A percentile compares a stretch with the other conserved stretches of the same genome.
Evolutionary conservation across 495 filamentous ascomycete species (phyloP).

Genomic region (Umbilicaria muhlenbergii): DNA sequence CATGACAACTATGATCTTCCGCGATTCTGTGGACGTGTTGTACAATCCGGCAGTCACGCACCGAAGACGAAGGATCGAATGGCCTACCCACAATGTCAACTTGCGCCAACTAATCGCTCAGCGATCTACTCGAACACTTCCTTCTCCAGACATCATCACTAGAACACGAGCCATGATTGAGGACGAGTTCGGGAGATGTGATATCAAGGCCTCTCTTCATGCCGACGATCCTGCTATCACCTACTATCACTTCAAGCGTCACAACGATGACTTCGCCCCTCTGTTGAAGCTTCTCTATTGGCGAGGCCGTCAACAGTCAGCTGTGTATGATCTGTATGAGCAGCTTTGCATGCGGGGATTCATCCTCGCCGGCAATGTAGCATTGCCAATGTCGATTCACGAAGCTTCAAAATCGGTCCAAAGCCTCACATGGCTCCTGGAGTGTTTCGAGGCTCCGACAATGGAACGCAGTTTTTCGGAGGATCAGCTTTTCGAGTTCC

Average conservation of each 20-base stretch:
- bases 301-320: slow-evolving; percentile 3
- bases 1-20: too few species aligned
- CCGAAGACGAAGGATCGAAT: background rate
- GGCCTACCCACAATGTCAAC: background rate
- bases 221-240: background rate
- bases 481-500: background rate
- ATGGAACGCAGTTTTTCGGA: background rate
- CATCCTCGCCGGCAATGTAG: background rate
- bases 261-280: slow-evolving; percentile 1
- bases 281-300: slow-evolving; percentile 4
- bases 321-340: background rate
- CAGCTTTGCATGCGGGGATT: background rate
- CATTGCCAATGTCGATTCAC: background rate
- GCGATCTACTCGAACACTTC: background rate
- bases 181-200: slow-evolving; percentile 1
- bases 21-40: too few species aligned
- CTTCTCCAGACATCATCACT: background rate
- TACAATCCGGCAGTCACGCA: too few species aligned
- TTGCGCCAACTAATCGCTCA: background rate
- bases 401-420: background rate
- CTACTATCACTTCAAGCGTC: background rate
- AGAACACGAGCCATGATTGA: slow-evolving; percentile 2
- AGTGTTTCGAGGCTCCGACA: background rate
- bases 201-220: background rate
- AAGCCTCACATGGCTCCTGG: background rate